Conservation (phyloP, 495 filamentous ascomycete genomes). For the Aspergillus indologenus region DNA sequence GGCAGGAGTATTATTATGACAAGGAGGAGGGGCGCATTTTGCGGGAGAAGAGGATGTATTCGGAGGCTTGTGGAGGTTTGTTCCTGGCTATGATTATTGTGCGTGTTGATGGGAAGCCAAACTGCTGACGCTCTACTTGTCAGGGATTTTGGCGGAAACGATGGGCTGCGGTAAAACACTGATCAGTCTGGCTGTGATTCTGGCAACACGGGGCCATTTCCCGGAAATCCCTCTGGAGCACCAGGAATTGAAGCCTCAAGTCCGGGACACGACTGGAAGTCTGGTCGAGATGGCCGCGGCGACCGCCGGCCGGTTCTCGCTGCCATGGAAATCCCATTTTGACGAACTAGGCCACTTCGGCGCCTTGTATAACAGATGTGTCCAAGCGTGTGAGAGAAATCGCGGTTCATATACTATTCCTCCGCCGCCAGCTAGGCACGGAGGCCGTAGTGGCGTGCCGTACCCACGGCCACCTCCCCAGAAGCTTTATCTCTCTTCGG, state of each 20-base stretch:
- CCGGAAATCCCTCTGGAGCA: slow-evolving; percentile 63
- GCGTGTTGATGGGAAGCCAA: neutral
- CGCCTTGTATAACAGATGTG: slow-evolving; percentile 44
- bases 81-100: neutral
- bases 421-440: slow-evolving; percentile 41
- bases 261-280: slow-evolving; percentile 46
- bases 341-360: slow-evolving; percentile 33
- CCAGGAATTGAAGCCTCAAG: slow-evolving; percentile 39
- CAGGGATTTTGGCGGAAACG: slow-evolving; percentile 51
- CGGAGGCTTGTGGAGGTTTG: slow-evolving; percentile 68
- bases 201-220: slow-evolving; percentile 72
- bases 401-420: slow-evolving; percentile 54
- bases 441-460: slow-evolving; percentile 42
- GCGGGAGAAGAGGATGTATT: slow-evolving; percentile 64
- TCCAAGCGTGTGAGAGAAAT: slow-evolving; percentile 52
- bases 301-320: slow-evolving; percentile 56
- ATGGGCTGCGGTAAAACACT: slow-evolving; percentile 85
- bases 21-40: slow-evolving; percentile 58
- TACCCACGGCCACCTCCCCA: slow-evolving; percentile 37
- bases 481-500: slow-evolving; percentile 60
- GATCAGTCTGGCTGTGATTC: slow-evolving; percentile 77
- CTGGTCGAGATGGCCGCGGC: slow-evolving; percentile 72
- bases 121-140: neutral
- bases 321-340: slow-evolving; percentile 68
- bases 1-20: slow-evolving; percentile 68